Evolutionary conservation across 2,329 filamentous ascomycete genomes (phyloP).

Genomic region (Beauveria caledonica): DNA sequence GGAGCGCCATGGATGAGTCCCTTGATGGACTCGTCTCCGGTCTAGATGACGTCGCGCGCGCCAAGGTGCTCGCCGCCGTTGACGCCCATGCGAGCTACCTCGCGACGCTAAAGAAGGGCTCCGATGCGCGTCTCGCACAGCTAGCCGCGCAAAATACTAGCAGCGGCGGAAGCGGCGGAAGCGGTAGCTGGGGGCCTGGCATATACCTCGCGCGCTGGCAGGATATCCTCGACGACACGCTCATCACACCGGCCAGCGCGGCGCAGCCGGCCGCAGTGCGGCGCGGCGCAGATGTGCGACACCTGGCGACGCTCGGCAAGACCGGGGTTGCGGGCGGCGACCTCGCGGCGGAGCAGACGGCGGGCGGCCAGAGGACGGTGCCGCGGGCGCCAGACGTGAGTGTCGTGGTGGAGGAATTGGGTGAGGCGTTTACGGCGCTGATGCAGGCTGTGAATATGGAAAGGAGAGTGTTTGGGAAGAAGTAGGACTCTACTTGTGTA

Average conservation of each 20-base stretch:
- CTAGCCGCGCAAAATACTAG: constrained; percentile 38
- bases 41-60: constrained; percentile 39
- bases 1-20: constrained; percentile 29
- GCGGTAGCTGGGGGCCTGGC: constrained; percentile 51
- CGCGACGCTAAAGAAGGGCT: constrained; percentile 42
- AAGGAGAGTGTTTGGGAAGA: constrained; percentile 3
- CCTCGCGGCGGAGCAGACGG: constrained; percentile 18
- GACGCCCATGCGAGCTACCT: constrained; percentile 57
- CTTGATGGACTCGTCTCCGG: constrained; percentile 35
- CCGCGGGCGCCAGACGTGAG: constrained; percentile 33
- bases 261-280: constrained; percentile 40
- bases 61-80: constrained; percentile 40
- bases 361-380: constrained; percentile 19
- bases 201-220: constrained; percentile 69
- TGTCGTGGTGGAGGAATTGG: constrained; percentile 32
- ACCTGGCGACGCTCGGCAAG: constrained; percentile 34
- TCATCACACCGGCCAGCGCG: constrained; percentile 52
- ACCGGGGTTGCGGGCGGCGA: constrained; percentile 25
- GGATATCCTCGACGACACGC: constrained; percentile 58
- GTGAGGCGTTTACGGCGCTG: constrained; percentile 3
- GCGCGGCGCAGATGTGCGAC: constrained; percentile 43
- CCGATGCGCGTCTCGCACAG: constrained; percentile 44
- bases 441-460: constrained; percentile 9
- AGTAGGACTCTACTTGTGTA: not conserved
- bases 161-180: not conserved